A percentile compares a stretch with the other conserved stretches of the same genome.
Evolutionary conservation across 805 yeast genomes (phyloP).

Genomic region (Sugiyamaella valdiviana): DNA sequence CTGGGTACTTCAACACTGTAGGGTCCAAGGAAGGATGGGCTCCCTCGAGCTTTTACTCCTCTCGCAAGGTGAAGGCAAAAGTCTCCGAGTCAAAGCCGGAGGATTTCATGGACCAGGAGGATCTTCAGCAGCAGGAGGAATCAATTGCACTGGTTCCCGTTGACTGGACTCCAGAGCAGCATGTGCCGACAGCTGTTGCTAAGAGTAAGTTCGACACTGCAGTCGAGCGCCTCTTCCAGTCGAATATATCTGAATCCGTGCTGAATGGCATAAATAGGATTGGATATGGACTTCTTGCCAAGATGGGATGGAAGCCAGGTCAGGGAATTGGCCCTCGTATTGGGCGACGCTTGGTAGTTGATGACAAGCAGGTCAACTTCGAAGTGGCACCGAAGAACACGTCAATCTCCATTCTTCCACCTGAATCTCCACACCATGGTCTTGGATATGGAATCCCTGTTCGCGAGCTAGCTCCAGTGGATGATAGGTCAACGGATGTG

Average conservation of each 20-base stretch:
- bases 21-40: slow-evolving; percentile 34
- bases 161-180: slow-evolving; percentile 4
- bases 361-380: slow-evolving; percentile 9
- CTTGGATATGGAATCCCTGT: slow-evolving; percentile 18
- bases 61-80: slow-evolving; percentile 16
- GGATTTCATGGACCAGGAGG: slow-evolving; percentile 34
- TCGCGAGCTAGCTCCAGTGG: slow-evolving; percentile 4
- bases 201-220: not conserved
- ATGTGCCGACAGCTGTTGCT: not conserved
- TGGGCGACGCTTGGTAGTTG: slow-evolving; percentile 43
- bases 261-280: slow-evolving; percentile 41
- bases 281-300: slow-evolving; percentile 64
- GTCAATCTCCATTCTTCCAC: slow-evolving; percentile 1
- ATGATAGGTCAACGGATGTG: not conserved
- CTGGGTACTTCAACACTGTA: slow-evolving; percentile 32
- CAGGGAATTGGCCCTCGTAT: slow-evolving; percentile 72
- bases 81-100: slow-evolving; percentile 18
- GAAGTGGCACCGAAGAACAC: slow-evolving; percentile 17
- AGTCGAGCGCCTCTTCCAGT: not conserved
- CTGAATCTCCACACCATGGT: slow-evolving; percentile 11
- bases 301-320: slow-evolving; percentile 77
- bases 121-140: slow-evolving; percentile 21
- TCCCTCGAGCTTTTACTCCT: slow-evolving; percentile 24
- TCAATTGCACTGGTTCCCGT: slow-evolving; percentile 15
- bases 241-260: not conserved